Base-by-base conservation (phyloP, 2,329 filamentous ascomycete genomes). In the Epichloe bromicola region DNA sequence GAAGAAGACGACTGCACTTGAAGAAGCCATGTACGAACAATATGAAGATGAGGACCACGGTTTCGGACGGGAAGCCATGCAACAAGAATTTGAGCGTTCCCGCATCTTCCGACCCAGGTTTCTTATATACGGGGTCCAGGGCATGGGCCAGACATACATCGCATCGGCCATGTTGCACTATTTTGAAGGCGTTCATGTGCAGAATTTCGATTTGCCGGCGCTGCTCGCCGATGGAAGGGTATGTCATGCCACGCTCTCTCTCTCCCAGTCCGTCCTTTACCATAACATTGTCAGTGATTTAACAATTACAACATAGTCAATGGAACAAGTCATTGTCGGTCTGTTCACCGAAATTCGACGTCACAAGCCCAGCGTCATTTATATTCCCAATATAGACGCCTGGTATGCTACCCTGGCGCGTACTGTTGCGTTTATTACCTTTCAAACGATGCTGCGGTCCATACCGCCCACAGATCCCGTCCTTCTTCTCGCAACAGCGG, bases 281-380 rank as follows among this genome's bases (percentile, higher is more conserved):
- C 11, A 23, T 14, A 12, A 30, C 14, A 26, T 39, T 5, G n/a
- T 12, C 41, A 26, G 19, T 20, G 6, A 19, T 20, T 20, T 34
- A 44, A 49, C 60, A 65, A 54, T 64, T 57, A 12, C 12, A n/a
- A 33, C 36, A 40, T 54, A 80, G 71, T 82, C 87, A 1, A 78
- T 86, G 15, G 93, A 97, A 70, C 86, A 93, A 58, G 87, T 90
- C 10, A 82, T 98, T 56, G 88, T 95, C 12, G 84, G 90, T 57
- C 75, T 95, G 7, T 97, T 98, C 62, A 83, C 87, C 1, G 93
- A 97, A 69, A 87, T 95, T 38, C 88, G 91, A 65, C 83, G 90
- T 38, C 89, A 96, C 64, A 96, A 95, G 65, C 93, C 93, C 1
- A 94, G 89, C 64, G 88, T 97, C 38, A 93, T 98, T 48, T 97